Percentiles rank a stretch among this genome's conserved stretches.
Conservation (phyloP, 2,329 filamentous ascomycete species). For the Fusarium concolor region DNA sequence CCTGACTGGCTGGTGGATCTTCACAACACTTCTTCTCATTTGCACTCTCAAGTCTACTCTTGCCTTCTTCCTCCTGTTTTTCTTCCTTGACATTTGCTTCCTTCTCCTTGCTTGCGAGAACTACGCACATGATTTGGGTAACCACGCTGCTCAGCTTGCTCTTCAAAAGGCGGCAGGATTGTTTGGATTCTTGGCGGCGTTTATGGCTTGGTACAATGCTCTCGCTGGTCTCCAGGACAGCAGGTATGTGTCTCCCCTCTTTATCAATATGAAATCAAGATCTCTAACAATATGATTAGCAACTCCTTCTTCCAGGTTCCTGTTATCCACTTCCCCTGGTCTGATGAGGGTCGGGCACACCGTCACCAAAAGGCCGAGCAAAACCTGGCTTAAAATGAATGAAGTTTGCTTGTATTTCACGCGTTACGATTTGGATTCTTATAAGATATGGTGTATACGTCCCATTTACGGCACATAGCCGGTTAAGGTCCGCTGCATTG, state of each 20-base stretch:
- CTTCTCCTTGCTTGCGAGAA: slow-evolving; percentile 76
- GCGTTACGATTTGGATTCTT: slow-evolving; percentile 38
- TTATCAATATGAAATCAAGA: not conserved
- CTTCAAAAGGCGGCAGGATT: slow-evolving; percentile 78
- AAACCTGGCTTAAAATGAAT: slow-evolving; percentile 36
- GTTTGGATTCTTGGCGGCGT: slow-evolving; percentile 84
- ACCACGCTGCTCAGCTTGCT: slow-evolving; percentile 56
- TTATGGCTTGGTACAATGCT: slow-evolving; percentile 89
- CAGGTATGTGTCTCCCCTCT: slow-evolving; percentile 60
- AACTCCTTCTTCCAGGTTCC: slow-evolving; percentile 91
- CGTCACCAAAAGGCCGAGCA: slow-evolving; percentile 59
- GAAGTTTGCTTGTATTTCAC: slow-evolving; percentile 27
- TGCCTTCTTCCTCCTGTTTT: slow-evolving; percentile 82
- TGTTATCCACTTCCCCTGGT: slow-evolving; percentile 96
- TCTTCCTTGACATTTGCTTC: slow-evolving; percentile 81
- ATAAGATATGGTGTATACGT: slow-evolving; percentile 18
- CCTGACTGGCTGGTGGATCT: slow-evolving; percentile 86
- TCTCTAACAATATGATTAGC: slow-evolving; percentile 62
- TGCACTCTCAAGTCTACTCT: slow-evolving; percentile 82
- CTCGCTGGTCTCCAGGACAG: slow-evolving; percentile 83
- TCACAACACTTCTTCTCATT: slow-evolving; percentile 78
- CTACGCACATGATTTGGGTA: slow-evolving; percentile 65
- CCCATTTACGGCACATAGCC: not conserved
- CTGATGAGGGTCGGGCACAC: slow-evolving; percentile 75
- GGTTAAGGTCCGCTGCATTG: not conserved